Percentiles rank a stretch among this genome's conserved stretches.
Conservation (phyloP, 23 red algal species). For the Chondrus crispus region DNA sequence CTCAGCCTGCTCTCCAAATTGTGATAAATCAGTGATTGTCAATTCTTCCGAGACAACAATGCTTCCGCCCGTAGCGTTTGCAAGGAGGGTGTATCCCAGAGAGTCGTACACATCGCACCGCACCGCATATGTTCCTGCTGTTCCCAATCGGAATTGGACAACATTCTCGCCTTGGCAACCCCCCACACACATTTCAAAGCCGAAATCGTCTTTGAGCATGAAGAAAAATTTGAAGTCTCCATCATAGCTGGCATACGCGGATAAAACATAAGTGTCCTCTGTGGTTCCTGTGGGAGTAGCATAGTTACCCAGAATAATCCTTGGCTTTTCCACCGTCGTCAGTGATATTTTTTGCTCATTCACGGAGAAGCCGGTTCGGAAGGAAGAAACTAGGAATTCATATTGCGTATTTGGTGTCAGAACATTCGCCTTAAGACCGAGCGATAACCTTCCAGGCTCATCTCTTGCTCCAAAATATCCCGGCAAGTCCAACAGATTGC, state of each 20-base stretch:
- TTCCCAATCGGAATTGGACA: conserved; percentile 38
- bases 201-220: conserved; percentile 39
- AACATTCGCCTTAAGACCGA: conserved; percentile 45
- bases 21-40: neutral
- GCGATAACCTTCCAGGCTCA: neutral
- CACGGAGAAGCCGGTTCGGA: conserved; percentile 9
- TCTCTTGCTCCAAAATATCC: conserved; percentile 31
- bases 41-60: neutral
- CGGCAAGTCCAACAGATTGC: conserved; percentile 12
- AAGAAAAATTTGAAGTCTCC: conserved; percentile 77
- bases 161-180: conserved; percentile 49
- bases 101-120: conserved; percentile 52
- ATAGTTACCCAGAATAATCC: conserved; percentile 3
- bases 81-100: conserved; percentile 37
- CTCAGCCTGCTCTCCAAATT: conserved; percentile 13
- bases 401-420: conserved; percentile 51
- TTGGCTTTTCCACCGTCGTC: conserved; percentile 38
- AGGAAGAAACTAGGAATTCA: conserved; percentile 28
- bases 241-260: conserved; percentile 59
- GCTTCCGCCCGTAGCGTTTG: conserved; percentile 16
- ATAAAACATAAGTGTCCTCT: conserved; percentile 28
- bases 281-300: conserved; percentile 15
- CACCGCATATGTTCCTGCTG: conserved; percentile 45
- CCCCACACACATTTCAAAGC: conserved; percentile 45
- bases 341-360: conserved; percentile 41